Percentiles rank a stretch among this genome's conserved stretches.
Evolutionary conservation across 2,329 filamentous ascomycete species (phyloP).

Genomic region (Thelonectria blattea): DNA sequence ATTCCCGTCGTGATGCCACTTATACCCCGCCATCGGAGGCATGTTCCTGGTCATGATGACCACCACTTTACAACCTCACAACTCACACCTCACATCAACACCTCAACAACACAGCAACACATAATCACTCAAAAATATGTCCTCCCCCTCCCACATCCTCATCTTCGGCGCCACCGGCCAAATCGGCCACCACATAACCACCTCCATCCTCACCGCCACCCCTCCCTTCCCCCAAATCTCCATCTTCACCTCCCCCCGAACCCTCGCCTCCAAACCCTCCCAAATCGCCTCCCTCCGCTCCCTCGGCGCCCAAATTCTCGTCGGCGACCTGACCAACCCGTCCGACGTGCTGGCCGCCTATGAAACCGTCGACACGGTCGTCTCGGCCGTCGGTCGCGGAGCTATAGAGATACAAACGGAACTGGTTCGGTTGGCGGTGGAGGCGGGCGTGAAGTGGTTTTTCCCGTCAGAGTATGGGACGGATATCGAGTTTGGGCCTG

Average conservation of each 20-base stretch:
- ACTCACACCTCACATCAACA: not conserved
- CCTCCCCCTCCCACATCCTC: slow-evolving; percentile 31
- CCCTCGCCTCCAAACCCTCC: slow-evolving; percentile 26
- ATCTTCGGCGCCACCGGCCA: slow-evolving; percentile 49
- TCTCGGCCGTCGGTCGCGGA: slow-evolving; percentile 69
- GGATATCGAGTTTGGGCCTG: slow-evolving; percentile 65
- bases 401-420: slow-evolving; percentile 66
- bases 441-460: slow-evolving; percentile 65
- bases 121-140: slow-evolving; percentile 17
- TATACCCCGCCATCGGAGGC: too few relatives aligned
- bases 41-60: too few relatives aligned
- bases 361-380: slow-evolving; percentile 65
- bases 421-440: slow-evolving; percentile 65
- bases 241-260: slow-evolving; percentile 41
- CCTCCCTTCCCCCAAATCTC: slow-evolving; percentile 43
- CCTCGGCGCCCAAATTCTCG: slow-evolving; percentile 34
- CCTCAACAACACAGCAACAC: not conserved
- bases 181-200: slow-evolving; percentile 50
- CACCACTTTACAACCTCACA: not conserved
- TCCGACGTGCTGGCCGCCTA: slow-evolving; percentile 63
- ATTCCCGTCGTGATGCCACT: too few relatives aligned
- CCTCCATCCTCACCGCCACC: slow-evolving; percentile 44
- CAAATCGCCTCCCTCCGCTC: slow-evolving; percentile 31
- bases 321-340: slow-evolving; percentile 46
- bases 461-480: slow-evolving; percentile 73